These are phyloP conservation scores for Endotrypanum monterogeii DNA, from an alignment of 208 protist species.

Conservation along the genomic window DNA sequence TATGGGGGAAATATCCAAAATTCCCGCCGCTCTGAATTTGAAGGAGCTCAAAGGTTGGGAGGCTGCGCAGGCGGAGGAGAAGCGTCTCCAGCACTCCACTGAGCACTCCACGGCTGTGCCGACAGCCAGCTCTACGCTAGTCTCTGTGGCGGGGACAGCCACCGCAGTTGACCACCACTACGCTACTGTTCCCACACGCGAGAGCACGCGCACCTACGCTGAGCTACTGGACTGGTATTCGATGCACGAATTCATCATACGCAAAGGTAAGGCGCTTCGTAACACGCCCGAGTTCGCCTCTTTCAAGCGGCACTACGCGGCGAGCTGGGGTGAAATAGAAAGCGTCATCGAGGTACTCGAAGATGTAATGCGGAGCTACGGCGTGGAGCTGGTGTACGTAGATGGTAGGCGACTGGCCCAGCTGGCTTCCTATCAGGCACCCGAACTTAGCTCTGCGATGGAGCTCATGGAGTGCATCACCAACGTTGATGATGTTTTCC, in stretches of 20 bases:
- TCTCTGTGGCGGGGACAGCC: background rate
- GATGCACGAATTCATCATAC: constrained; percentile 95
- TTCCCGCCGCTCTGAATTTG: constrained; percentile 77
- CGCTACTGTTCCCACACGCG: constrained; percentile 19
- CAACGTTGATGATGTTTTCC: constrained; percentile 82
- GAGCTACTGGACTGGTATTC: constrained; percentile 93
- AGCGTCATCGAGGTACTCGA: constrained; percentile 77
- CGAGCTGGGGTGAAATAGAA: constrained; percentile 87
- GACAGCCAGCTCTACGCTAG: background rate
- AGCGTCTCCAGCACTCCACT: constrained; percentile 7
- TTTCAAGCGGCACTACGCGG: constrained; percentile 83
- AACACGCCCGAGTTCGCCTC: constrained; percentile 93
- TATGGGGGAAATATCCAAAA: constrained; percentile 64
- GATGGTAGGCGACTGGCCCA: constrained; percentile 88
- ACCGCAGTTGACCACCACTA: background rate
- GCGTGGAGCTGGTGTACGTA: constrained; percentile 88
- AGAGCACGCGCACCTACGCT: constrained; percentile 88
- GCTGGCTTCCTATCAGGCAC: constrained; percentile 72
- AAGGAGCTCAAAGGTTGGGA: constrained; percentile 80
- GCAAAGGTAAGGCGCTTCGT: constrained; percentile 84
- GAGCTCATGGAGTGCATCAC: constrained; percentile 83
- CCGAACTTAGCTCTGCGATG: constrained; percentile 36
- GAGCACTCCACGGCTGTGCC: constrained; percentile 4
- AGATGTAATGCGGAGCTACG: constrained; percentile 74
- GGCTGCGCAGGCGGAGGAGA: constrained; percentile 37